These are phyloP conservation scores for Anthoceros angustus DNA, from an alignment of 225 moss, liverwort and hornwort species.

Conservation along the genomic window DNA sequence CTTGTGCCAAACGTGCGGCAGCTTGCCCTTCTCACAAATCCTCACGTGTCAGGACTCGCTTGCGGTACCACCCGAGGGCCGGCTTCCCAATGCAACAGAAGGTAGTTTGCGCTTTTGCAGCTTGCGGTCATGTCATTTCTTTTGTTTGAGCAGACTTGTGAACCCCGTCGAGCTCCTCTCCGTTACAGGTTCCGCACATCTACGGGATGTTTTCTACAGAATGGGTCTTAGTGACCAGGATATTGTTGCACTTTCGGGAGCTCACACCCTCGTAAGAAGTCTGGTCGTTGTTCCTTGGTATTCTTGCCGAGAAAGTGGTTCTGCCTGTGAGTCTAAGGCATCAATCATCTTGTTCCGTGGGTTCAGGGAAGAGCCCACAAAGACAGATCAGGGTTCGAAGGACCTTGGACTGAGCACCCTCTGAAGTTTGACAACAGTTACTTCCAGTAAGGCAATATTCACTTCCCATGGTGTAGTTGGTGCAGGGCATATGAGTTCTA, in stretches of 20 bases:
- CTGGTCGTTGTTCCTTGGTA: background rate
- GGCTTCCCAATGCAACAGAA: conserved; percentile 57
- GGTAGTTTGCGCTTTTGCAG: conserved; percentile 11
- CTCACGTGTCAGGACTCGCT: conserved; percentile 47
- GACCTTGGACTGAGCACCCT: conserved; percentile 73
- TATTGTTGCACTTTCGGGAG: conserved; percentile 87
- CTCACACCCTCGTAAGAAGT: conserved; percentile 56
- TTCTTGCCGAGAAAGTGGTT: background rate
- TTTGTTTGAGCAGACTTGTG: background rate
- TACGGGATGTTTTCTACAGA: conserved; percentile 73
- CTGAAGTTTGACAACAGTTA: conserved; percentile 92
- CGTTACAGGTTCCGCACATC: conserved; percentile 56
- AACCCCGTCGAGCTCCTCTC: background rate
- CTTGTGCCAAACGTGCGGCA: background rate
- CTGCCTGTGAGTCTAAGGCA: background rate
- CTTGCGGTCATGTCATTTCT: too few relatives aligned
- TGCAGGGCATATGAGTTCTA: background rate
- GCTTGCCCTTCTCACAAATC: background rate
- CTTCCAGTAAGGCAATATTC: conserved; percentile 30
- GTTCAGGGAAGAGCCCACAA: conserved; percentile 65
- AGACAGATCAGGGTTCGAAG: conserved; percentile 91
- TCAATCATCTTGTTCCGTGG: conserved; percentile 3
- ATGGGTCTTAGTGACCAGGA: conserved; percentile 86
- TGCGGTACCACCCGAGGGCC: conserved; percentile 68
- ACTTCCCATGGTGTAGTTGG: background rate